phyloP scores from a whole-genome alignment of 2,329 filamentous ascomycete genomes.

The Coniochaeta hoffmannii region DNA sequence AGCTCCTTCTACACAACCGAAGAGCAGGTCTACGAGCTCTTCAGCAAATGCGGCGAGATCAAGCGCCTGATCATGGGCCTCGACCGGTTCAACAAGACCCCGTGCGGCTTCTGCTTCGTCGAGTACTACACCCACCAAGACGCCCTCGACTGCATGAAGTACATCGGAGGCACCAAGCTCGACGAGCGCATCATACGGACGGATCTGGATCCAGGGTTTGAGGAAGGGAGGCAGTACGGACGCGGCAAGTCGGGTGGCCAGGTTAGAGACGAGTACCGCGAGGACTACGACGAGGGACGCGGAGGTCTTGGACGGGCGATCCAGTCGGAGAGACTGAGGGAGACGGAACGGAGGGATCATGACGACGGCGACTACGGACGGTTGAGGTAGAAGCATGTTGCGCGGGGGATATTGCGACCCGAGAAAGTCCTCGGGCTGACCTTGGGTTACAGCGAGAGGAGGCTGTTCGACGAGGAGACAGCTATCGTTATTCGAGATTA shows the following conservation, averaged over 20 bases:
- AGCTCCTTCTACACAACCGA: slow-evolving; percentile 98
- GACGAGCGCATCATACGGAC: slow-evolving; percentile 96
- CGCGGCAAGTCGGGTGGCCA: slow-evolving; percentile 93
- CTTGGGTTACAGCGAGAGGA: background rate
- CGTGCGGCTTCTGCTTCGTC: slow-evolving; percentile 98
- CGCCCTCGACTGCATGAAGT: slow-evolving; percentile 96
- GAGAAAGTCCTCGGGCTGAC: no score
- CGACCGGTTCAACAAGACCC: slow-evolving; percentile 94
- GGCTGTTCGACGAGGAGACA: background rate
- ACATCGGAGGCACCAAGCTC: slow-evolving; percentile 94
- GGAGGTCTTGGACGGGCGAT: slow-evolving; percentile 81
- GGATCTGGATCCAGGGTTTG: slow-evolving; percentile 90
- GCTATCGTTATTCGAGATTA: background rate
- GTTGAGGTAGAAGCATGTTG: slow-evolving; percentile 9
- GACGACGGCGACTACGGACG: slow-evolving; percentile 13
- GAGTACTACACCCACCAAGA: slow-evolving; percentile 99
- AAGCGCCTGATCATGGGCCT: slow-evolving; percentile 97
- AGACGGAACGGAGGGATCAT: slow-evolving; percentile 7
- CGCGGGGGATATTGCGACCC: no score
- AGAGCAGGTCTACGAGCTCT: slow-evolving; percentile 96
- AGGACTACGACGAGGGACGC: slow-evolving; percentile 92
- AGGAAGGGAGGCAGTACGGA: slow-evolving; percentile 93
- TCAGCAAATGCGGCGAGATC: slow-evolving; percentile 94
- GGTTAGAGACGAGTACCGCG: slow-evolving; percentile 93
- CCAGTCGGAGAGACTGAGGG: slow-evolving; percentile 40